Base-by-base conservation (phyloP, 2,329 filamentous ascomycete genomes). In the Cladorrhinum sp. region DNA sequence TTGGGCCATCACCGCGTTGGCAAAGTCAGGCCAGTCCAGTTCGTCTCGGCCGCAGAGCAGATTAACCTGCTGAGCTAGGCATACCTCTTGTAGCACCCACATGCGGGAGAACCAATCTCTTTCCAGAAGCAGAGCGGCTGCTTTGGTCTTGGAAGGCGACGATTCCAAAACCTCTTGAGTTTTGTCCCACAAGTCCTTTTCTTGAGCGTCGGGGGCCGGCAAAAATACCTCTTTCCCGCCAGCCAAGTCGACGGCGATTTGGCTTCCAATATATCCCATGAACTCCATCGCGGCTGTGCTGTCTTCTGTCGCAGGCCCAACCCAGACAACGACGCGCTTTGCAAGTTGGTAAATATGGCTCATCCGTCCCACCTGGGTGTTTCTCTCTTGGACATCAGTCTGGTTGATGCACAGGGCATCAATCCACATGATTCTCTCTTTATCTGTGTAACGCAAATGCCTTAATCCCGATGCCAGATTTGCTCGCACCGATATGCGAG, bases 351-450 rank as follows among this genome's bases (percentile, higher is more conserved):
- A 49, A 18, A 49, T 49, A 4, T 49, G 18, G n/a, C 18, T 16
- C 55, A 57, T 57, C 6, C 41, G 55, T 29, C 25, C 38, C 3
- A 57, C 22, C 18, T 57, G 55, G 12, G 22, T 12, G 8, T 32
- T n/a, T 27, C 49, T 57, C 38, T 57, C 55, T 7, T 8, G 23
- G 13, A 32, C 27, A 24, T 57, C 53, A 2, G 3, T 18, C 53
- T 55, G 53, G 32, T 55, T 55, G 36, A 55, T 55, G 27, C 53
- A 55, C 8, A 57, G 18, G 16, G 55, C 55, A 20, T 57, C 55
- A 20, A 57, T 41, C 55, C 55, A 57, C 13, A 57, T 8, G 1
- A 36, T 48, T 12, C 53, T 49, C 8, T 49, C 22, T 22, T 24
- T 7, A 24, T 49, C 45, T n/a, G 5, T 22, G 18, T 22, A n/a